Base-by-base conservation (phyloP, 306 rosid genomes). In the Parietaria judaica region DNA sequence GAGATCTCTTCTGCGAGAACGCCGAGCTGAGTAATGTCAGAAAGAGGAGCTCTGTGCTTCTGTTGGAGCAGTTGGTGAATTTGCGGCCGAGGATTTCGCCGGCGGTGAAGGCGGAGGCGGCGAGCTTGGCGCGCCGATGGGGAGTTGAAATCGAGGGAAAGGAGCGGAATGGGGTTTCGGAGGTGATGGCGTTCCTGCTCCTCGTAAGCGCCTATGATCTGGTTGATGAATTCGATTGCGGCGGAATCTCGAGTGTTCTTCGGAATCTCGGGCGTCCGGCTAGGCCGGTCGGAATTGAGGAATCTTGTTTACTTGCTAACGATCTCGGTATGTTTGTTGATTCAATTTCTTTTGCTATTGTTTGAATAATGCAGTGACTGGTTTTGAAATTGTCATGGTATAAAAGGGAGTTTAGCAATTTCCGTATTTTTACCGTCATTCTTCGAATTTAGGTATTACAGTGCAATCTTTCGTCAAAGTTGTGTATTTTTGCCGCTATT, bases 121-220 rank as follows among this genome's bases (percentile, higher is more conserved):
- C 69, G 54, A 61, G 64, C 53, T 66, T 79, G 60, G 80, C 84
- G 8, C 49, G 56, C 49, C 65, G 73, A 39, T 82, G 83, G 87
- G 68, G 70, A 56, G 64, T 47, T 8, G 76, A 61, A 59, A 56
- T 78, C 61, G 60, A 44, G 51, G 12, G 23, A 14, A 11, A 41
- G 15, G 72, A 68, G 8, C 65, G 57, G 67, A 53, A 51, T 61
- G 12, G 65, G 6, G 41, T 31, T 11, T 47, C 63, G 70, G 83
- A 71, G 39, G 78, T 71, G 12, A 17, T 76, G 68, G 73, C 72
- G 12, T 83, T 83, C 72, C 51, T 79, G 71, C 70, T 65, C 61
- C 68, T 79, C 34, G 66, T 83, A 36, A 65, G 71, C 49, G 60
- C 72, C 3, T 83, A 60, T 44, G 70, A 38, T 36, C 47, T 83